Conservation (phyloP, 495 filamentous ascomycete genomes). For the Penicillium malachiteum region DNA sequence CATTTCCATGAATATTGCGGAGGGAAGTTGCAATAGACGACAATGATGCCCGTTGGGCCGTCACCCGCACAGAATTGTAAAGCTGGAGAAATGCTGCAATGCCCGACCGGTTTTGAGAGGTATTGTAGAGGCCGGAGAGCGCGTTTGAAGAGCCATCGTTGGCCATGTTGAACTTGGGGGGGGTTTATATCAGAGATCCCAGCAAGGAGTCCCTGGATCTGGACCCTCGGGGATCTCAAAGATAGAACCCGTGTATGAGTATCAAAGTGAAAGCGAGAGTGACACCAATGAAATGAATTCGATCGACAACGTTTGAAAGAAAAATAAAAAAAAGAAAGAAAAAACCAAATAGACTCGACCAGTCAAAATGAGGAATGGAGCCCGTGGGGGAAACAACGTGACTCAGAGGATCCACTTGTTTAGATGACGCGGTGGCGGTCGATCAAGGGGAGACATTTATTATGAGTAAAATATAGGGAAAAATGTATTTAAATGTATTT, state of each 20-base stretch:
- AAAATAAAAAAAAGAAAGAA: not conserved
- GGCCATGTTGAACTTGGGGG: constrained; percentile 23
- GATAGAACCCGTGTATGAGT: no score
- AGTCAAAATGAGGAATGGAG: constrained; percentile 28
- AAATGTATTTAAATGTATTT: no score
- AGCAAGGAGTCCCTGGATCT: constrained; percentile 11
- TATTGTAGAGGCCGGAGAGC: constrained; percentile 16
- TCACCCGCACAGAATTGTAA: constrained; percentile 14
- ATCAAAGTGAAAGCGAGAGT: not conserved
- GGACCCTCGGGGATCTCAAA: constrained; percentile 14
- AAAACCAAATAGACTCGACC: constrained; percentile 28
- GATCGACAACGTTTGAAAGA: constrained; percentile 27
- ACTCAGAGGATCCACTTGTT: constrained; percentile 24
- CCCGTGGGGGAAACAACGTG: constrained; percentile 38
- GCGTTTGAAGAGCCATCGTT: constrained; percentile 9
- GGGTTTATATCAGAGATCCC: constrained; percentile 9
- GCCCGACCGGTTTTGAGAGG: constrained; percentile 14
- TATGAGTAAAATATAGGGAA: not conserved
- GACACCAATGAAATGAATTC: constrained; percentile 29
- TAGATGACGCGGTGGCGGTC: constrained; percentile 1
- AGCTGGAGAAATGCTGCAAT: constrained; percentile 15
- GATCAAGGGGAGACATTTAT: not conserved
- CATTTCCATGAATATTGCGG: constrained; percentile 28
- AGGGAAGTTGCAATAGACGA: constrained; percentile 21
- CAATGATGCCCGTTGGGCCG: constrained; percentile 18